phyloP scores from a whole-genome alignment of 768 basidiomycete species.

The Hirschioporus abietinus region DNA sequence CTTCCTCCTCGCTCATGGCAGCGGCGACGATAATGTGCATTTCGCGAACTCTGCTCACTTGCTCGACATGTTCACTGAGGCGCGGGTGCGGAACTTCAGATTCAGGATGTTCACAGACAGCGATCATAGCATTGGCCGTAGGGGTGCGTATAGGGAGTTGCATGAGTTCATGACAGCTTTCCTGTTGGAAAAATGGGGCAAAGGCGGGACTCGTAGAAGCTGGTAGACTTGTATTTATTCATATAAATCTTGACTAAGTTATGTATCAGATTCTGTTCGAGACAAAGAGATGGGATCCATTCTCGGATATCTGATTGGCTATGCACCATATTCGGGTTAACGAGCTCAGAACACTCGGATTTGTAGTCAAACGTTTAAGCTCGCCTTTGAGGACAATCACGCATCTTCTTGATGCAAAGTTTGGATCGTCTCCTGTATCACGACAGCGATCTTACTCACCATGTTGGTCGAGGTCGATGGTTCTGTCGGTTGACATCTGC shows the following conservation, averaged over 20 bases:
- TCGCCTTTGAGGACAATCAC: too few relatives aligned
- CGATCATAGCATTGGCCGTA: conserved; percentile 68
- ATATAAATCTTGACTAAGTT: neutral
- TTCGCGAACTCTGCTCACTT: conserved; percentile 87
- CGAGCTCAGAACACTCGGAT: too few relatives aligned
- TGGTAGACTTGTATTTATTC: conserved; percentile 35
- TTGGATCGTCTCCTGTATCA: too few relatives aligned
- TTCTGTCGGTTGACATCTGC: too few relatives aligned
- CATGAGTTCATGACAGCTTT: conserved; percentile 84
- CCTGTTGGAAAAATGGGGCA: conserved; percentile 91
- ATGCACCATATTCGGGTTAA: too few relatives aligned
- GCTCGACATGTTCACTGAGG: conserved; percentile 87
- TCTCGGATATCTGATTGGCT: too few relatives aligned
- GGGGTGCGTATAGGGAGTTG: conserved; percentile 80
- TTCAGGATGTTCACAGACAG: conserved; percentile 99
- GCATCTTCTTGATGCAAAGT: too few relatives aligned
- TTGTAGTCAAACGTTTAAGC: too few relatives aligned
- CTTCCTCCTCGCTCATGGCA: conserved; percentile 87
- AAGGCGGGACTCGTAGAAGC: conserved; percentile 60
- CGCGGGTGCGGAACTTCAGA: conserved; percentile 64
- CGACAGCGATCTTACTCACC: too few relatives aligned
- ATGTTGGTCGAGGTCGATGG: too few relatives aligned
- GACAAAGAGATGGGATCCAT: too few relatives aligned
- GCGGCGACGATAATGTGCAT: conserved; percentile 96
- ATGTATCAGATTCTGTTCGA: too few relatives aligned